A percentile compares a stretch with the other conserved stretches of the same genome.
Conservation (phyloP, 257 asterid species). For the Petrea volubilis region DNA sequence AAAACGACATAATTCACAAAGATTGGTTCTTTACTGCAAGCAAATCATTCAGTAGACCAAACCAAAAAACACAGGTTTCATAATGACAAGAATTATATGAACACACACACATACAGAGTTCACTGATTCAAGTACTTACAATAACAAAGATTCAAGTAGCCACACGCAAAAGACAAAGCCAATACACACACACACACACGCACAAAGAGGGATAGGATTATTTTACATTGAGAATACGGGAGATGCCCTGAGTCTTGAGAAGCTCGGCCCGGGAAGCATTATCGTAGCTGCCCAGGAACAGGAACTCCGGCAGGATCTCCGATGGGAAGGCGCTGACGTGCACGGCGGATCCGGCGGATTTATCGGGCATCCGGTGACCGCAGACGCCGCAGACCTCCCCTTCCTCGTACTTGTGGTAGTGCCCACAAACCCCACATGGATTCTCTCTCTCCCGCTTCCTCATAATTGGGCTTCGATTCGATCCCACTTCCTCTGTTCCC, state of each 20-base stretch:
- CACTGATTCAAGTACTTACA: background rate
- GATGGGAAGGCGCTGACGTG: conserved; percentile 91
- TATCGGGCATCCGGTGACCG: conserved; percentile 84
- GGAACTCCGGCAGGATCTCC: conserved; percentile 95
- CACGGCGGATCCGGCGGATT: conserved; percentile 33
- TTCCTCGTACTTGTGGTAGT: conserved; percentile 94
- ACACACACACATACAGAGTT: background rate
- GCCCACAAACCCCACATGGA: conserved; percentile 90
- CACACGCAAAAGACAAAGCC: no score
- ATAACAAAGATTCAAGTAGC: background rate
- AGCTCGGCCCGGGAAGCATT: conserved; percentile 94
- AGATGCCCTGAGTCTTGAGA: conserved; percentile 90
- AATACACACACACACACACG: conserved; percentile 17
- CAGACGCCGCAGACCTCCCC: conserved; percentile 90
- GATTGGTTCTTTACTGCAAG: background rate
- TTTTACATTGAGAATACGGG: conserved; percentile 82
- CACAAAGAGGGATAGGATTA: background rate
- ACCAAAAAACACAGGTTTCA: background rate
- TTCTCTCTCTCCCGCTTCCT: conserved; percentile 92
- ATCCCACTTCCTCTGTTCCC: no score
- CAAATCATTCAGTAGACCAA: background rate
- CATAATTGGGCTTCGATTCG: conserved; percentile 59
- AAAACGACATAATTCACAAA: background rate
- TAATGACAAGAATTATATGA: background rate
- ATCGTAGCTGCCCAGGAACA: conserved; percentile 87